Evolutionary conservation across 2,329 filamentous ascomycete species (phyloP).

Genomic region (Aspergillus candidus): DNA sequence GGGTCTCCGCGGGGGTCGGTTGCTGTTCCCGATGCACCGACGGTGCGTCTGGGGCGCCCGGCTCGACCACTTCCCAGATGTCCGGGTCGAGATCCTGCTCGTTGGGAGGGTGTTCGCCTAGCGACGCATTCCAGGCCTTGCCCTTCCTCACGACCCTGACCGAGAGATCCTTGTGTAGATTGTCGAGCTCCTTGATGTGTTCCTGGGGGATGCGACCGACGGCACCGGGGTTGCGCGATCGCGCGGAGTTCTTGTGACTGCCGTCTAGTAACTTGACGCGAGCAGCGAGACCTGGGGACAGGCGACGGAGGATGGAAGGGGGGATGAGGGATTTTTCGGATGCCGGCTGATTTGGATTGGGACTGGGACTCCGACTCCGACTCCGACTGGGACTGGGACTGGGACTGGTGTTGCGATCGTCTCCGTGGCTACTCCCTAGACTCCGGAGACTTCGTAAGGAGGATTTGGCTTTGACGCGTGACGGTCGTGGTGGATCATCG

Average conservation of each 20-base stretch:
- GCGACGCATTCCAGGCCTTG: slow-evolving; percentile 30
- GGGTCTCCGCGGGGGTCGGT: too few relatives aligned
- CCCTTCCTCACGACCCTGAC: slow-evolving; percentile 35
- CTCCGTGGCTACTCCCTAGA: slow-evolving; percentile 29
- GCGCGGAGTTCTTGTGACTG: slow-evolving; percentile 22
- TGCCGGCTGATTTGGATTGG: slow-evolving; percentile 12
- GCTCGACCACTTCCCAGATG: too few relatives aligned
- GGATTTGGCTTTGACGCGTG: slow-evolving; percentile 32
- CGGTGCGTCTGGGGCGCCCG: too few relatives aligned
- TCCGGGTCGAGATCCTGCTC: too few relatives aligned
- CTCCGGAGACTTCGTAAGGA: slow-evolving; percentile 32
- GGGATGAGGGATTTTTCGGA: slow-evolving; percentile 26
- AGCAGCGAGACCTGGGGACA: slow-evolving; percentile 39
- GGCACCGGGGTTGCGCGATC: slow-evolving; percentile 19
- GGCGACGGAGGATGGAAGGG: slow-evolving; percentile 35
- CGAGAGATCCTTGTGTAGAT: slow-evolving; percentile 33
- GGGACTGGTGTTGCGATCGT: slow-evolving; percentile 17
- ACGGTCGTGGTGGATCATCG: slow-evolving; percentile 21
- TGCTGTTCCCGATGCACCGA: too few relatives aligned
- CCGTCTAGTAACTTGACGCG: slow-evolving; percentile 39
- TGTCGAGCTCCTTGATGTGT: slow-evolving; percentile 38
- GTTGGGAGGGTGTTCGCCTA: not conserved
- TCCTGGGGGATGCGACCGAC: slow-evolving; percentile 38
- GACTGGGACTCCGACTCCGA: not conserved
- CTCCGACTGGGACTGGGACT: too few relatives aligned